These are phyloP conservation scores for Ophiostoma ulmi DNA, from an alignment of 2,329 filamentous ascomycete species.

Conservation along the genomic window DNA sequence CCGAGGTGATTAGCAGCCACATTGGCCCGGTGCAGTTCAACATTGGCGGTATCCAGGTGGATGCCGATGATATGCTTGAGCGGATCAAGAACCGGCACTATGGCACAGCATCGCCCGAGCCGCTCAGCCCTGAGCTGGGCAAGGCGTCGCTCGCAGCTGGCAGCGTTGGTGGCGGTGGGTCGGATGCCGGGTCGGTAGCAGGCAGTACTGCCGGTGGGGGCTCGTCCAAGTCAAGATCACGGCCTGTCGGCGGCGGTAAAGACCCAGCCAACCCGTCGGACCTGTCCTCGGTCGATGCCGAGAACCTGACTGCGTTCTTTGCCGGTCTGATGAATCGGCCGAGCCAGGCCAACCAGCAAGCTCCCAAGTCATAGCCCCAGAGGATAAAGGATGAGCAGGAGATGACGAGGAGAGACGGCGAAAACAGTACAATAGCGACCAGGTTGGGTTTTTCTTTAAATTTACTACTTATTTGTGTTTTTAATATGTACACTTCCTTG, in stretches of 20 bases:
- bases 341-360: conserved; percentile 26
- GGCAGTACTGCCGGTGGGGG: not conserved
- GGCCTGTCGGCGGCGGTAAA: not conserved
- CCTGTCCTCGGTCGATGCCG: conserved; percentile 45
- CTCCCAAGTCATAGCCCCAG: not conserved
- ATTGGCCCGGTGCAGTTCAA: conserved; percentile 97
- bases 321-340: conserved; percentile 53
- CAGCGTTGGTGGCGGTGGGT: not conserved
- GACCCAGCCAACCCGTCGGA: not conserved
- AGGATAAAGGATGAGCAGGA: not conserved
- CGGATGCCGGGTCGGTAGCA: not conserved
- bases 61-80: conserved; percentile 89
- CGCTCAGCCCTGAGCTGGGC: conserved; percentile 34
- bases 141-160: conserved; percentile 36
- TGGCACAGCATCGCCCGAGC: conserved; percentile 41
- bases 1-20: conserved; percentile 60
- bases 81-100: conserved; percentile 66
- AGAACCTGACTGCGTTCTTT: conserved; percentile 57
- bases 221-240: not conserved
- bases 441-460: not conserved
- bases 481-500: not conserved
- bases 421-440: conserved; percentile 9
- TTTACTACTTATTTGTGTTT: not conserved
- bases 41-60: conserved; percentile 93
- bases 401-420: not conserved